Evolutionary conservation across 345 rosid species (phyloP), one percentile per base, ranked within the genome.

Genomic region (Camelina laxa): DNA sequence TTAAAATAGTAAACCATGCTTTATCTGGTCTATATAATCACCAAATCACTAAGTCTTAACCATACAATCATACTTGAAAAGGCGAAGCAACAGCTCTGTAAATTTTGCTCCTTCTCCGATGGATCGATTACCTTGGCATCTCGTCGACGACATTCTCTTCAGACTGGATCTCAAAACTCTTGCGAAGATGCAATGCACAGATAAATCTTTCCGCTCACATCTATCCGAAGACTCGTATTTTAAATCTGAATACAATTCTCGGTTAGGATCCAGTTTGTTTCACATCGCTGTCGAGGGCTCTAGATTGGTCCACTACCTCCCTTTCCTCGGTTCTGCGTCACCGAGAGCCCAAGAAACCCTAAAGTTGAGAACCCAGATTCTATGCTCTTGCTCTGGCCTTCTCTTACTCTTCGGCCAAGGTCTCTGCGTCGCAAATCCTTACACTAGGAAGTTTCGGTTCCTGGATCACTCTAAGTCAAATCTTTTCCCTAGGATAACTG

Each of bases 371-470:
- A 1, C 0, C 24, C 19, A 13, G 8, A 10, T 59, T 6, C 47
- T 36, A 6, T 31, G 65, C 8, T 62, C 35, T 15, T 62, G 67
- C 10, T 42, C 36, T 2, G 51, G 53, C 14, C 51, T 62, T 9
- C 9, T 62, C 14, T 13, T 62, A 62, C 38, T 62, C 15, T 62
- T 22, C 21, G 2, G 9, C 1, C 8, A n/a, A 14, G 20, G 36
- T 14, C 62, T 51, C 15, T 67, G 62, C n/a, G 27, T 68, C 17
- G 16, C 5, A 1, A 68, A 68, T 54, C 72, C 62, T 5, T 3
- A 39, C 36, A 68, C 62, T 1, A 21, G 22, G n/a, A 36, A 6
- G 39, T 68, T 54, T 53, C 21, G 38, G 4, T 38, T 22, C 35
- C 9, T 69, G 12, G 15, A 2, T 11, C 24, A 41, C 6, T 14